phyloP scores from a whole-genome alignment of 192 early-diverging fungal genomes.

The Chytriomyces confervae region DNA sequence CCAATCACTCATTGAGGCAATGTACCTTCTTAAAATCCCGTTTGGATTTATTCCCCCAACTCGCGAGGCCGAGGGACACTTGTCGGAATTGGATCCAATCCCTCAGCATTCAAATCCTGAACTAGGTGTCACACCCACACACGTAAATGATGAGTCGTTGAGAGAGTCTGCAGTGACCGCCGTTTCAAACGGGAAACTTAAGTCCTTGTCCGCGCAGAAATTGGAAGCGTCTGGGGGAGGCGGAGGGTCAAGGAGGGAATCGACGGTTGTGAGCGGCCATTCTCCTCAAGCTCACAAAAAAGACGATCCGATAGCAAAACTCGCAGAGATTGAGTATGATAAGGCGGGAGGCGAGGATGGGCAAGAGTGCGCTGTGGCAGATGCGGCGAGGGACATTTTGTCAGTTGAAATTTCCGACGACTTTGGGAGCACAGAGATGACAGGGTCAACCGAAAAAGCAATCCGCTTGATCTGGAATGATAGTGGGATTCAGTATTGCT shows the following conservation, averaged over 20 bases:
- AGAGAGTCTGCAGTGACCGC: not conserved
- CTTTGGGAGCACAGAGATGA: constrained; percentile 39
- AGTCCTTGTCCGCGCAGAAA: not conserved
- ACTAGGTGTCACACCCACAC: not conserved
- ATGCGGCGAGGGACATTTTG: not conserved
- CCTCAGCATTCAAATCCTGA: not conserved
- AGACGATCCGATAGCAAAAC: not conserved
- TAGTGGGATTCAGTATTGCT: constrained; percentile 45
- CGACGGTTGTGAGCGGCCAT: not conserved
- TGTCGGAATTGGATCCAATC: not conserved
- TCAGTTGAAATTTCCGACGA: not conserved
- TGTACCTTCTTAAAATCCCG: constrained; percentile 35
- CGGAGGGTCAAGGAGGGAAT: not conserved
- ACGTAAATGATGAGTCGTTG: not conserved
- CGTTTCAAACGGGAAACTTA: not conserved
- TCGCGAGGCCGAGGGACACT: not conserved
- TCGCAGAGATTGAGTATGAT: not conserved
- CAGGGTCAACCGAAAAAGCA: not conserved
- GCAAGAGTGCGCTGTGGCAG: not conserved
- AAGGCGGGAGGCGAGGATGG: not conserved
- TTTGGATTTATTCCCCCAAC: constrained; percentile 14
- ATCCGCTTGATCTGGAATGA: constrained; percentile 48
- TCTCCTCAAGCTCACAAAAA: not conserved
- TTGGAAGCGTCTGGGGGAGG: not conserved
- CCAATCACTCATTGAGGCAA: constrained; percentile 39